Percentiles rank a stretch among this genome's conserved stretches.
Evolutionary conservation across 2,329 filamentous ascomycete genomes (phyloP).

Genomic region (Zalaria sp.): DNA sequence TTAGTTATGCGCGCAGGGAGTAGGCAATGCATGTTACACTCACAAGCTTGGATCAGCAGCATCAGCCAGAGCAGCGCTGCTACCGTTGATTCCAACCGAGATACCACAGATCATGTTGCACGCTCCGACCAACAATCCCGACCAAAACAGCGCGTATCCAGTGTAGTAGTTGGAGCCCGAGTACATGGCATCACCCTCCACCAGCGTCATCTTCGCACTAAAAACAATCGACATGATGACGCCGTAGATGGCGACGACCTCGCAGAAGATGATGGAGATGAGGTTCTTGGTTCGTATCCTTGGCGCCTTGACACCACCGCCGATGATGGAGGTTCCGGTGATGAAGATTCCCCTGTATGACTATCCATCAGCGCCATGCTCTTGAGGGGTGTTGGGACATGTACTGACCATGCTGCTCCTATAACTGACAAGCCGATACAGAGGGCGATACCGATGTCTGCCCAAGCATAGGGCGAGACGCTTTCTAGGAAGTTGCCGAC

Average conservation of each 20-base stretch:
- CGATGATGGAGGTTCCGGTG: conserved; percentile 92
- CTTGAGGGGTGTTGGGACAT: not conserved
- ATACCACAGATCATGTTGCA: conserved; percentile 96
- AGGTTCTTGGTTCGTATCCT: conserved; percentile 98
- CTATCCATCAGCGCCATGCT: not conserved
- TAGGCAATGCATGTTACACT: conserved; percentile 23
- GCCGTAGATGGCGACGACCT: conserved; percentile 98
- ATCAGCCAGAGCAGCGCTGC: conserved; percentile 89
- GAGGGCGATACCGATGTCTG: conserved; percentile 73
- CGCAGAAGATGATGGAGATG: conserved; percentile 99
- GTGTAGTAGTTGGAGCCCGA: conserved; percentile 79
- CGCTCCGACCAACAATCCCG: conserved; percentile 81
- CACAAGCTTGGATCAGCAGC: conserved; percentile 83
- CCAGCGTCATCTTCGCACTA: conserved; percentile 65
- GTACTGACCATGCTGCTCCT: conserved; percentile 80
- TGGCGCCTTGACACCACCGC: conserved; percentile 89
- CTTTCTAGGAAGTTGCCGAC: conserved; percentile 89
- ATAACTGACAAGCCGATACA: conserved; percentile 96
- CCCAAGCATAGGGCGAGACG: conserved; percentile 90
- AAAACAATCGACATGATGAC: conserved; percentile 99
- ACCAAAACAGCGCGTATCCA: conserved; percentile 92
- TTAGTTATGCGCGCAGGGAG: conserved; percentile 2
- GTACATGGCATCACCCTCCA: conserved; percentile 51
- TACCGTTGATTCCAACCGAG: conserved; percentile 95
- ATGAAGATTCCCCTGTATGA: conserved; percentile 86